These are phyloP conservation scores for Passalora sequoiae DNA, from an alignment of 2,329 filamentous ascomycete species.

Conservation along the genomic window DNA sequence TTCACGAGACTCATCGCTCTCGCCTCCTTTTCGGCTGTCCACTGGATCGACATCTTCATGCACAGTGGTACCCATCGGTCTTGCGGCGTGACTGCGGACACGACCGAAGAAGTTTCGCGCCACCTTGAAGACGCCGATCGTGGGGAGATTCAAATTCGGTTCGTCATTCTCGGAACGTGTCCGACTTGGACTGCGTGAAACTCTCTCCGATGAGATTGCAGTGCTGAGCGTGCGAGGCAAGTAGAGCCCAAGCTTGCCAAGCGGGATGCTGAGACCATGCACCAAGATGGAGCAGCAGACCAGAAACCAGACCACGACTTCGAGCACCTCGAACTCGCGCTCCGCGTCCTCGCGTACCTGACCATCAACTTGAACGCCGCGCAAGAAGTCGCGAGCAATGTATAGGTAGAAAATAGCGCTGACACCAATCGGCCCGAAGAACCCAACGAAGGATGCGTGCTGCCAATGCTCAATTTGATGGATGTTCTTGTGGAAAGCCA, in stretches of 20 bases:
- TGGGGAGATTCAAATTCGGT: background rate
- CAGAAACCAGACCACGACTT: slow-evolving; percentile 79
- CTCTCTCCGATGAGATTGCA: slow-evolving; percentile 42
- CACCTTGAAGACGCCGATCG: background rate
- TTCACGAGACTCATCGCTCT: slow-evolving; percentile 7
- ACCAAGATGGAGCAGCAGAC: slow-evolving; percentile 78
- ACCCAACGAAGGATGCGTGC: slow-evolving; percentile 81
- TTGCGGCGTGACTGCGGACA: slow-evolving; percentile 3
- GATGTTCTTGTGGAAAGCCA: slow-evolving; percentile 66
- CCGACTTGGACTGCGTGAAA: slow-evolving; percentile 22
- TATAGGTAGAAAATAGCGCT: slow-evolving; percentile 88
- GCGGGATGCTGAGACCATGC: slow-evolving; percentile 74
- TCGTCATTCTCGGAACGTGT: slow-evolving; percentile 3
- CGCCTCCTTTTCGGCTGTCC: background rate
- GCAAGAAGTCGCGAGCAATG: slow-evolving; percentile 69
- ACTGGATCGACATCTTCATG: slow-evolving; percentile 31
- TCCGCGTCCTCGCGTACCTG: slow-evolving; percentile 60
- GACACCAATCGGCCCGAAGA: slow-evolving; percentile 89
- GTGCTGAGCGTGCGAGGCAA: slow-evolving; percentile 60
- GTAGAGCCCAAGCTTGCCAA: slow-evolving; percentile 61
- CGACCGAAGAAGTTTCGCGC: slow-evolving; percentile 5
- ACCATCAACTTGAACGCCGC: slow-evolving; percentile 53
- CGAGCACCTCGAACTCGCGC: slow-evolving; percentile 60
- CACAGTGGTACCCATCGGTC: slow-evolving; percentile 3
- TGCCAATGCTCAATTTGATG: slow-evolving; percentile 69